A percentile compares a stretch with the other conserved stretches of the same genome.
These are phyloP conservation scores for Ceratobasidium sp. DNA, from an alignment of 1,284 basidiomycete genomes.

Conservation along the genomic window DNA sequence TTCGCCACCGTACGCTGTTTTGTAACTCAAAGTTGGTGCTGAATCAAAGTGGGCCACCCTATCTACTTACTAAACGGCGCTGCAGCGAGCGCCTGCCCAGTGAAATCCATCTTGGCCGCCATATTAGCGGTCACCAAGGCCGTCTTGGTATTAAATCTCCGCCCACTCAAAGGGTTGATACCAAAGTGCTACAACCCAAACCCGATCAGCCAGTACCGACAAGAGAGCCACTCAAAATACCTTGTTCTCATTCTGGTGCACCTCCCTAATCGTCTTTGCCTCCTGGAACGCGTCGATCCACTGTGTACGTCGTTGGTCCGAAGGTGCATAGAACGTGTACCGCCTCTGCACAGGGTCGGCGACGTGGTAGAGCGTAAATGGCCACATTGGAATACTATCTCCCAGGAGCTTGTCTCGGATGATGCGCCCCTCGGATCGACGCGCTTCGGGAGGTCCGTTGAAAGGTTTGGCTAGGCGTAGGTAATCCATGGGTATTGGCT, in stretches of 20 bases:
- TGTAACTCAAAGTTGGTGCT: background rate
- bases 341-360: slow-evolving; percentile 64
- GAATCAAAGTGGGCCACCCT: background rate
- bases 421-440: slow-evolving; percentile 28
- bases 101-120: slow-evolving; percentile 55
- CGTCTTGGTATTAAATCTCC: slow-evolving; percentile 66
- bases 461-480: slow-evolving; percentile 72
- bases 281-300: slow-evolving; percentile 72
- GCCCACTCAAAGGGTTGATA: slow-evolving; percentile 66
- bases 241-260: slow-evolving; percentile 74
- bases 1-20: slow-evolving; percentile 61
- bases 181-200: slow-evolving; percentile 68
- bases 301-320: slow-evolving; percentile 65
- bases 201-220: slow-evolving; percentile 21
- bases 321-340: slow-evolving; percentile 75
- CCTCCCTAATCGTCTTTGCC: slow-evolving; percentile 69
- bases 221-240: slow-evolving; percentile 56
- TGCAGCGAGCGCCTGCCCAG: slow-evolving; percentile 68
- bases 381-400: slow-evolving; percentile 62
- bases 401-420: slow-evolving; percentile 42
- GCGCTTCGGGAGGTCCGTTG: slow-evolving; percentile 58
- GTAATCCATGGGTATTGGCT: slow-evolving; percentile 82
- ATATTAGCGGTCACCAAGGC: slow-evolving; percentile 53
- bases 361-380: slow-evolving; percentile 79
- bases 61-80: slow-evolving; percentile 68